Base-by-base conservation (phyloP, 2,329 filamentous ascomycete species). In the Aspergillus quadrilineatus region DNA sequence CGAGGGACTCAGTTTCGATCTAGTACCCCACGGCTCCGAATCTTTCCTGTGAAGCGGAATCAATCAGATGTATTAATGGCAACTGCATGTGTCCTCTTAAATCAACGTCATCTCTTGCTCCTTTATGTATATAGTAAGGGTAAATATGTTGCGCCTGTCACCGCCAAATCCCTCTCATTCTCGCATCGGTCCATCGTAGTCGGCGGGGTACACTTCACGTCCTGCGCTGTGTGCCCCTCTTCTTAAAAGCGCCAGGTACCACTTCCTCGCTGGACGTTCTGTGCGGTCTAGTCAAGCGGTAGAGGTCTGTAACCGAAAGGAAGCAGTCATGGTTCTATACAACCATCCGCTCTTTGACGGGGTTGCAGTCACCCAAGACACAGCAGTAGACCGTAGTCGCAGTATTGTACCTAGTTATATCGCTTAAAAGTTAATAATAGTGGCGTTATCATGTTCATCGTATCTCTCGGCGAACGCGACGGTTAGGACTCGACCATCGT, bases 51-150 rank as follows among this genome's bases (percentile, higher is more conserved):
- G 22, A 8, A 36, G 30, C 28, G 37, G n/a, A 42, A 28, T 15
- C n/a, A 37, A n/a, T 46, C 36, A 22, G 22, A 22, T 36, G 41
- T 48, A 57, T 53, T 28, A 30, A 48, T 22, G 7, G 22, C 36
- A 30, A 30, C 48, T 53, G 58, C 58, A 60, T 51, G 58, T 60
- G 58, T 50, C 49, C 34, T 30, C 12, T 52, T 32, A 42, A 45
- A 17, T 34, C 49, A 43, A 8, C 29, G 28, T 44, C 47, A 45
- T 26, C 17, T 12, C 12, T 26, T 7, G 17, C 30, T 53, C 15
- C 44, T 53, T 43, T 53, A 47, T 37, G 50, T 52, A 45, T 22
- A 17, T 41, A 28, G 17, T 52, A 34, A 52, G 41, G 30, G 22
- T 43, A 50, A 42, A 50, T 42, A 26, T 39, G 34, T 37, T 50